Percentiles rank a stretch among this genome's conserved stretches.
phyloP scores from a whole-genome alignment of 176 grass and related monocot genomes.

The Carex scoparia region DNA sequence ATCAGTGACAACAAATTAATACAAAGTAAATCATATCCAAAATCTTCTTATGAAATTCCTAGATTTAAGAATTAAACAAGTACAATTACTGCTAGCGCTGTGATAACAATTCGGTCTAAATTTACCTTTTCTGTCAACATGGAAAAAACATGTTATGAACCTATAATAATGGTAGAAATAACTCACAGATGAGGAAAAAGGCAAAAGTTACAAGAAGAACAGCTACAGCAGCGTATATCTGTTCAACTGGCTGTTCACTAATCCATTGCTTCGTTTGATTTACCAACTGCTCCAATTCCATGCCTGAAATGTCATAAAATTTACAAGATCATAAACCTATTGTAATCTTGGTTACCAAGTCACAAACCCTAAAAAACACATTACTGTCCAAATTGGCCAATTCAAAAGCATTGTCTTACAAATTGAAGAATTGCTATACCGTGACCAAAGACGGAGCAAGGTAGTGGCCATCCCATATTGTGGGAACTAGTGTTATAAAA shows the following conservation, averaged over 20 bases:
- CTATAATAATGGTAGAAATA: not conserved
- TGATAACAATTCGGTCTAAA: not conserved
- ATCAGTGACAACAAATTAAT: not conserved
- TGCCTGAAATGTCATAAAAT: not conserved
- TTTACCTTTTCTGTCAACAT: not conserved
- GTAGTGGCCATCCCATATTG: too few relatives aligned
- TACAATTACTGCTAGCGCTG: not conserved
- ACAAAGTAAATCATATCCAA: not conserved
- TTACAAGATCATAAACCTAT: not conserved
- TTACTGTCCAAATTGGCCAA: not conserved
- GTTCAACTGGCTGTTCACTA: constrained; percentile 62
- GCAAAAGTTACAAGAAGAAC: constrained; percentile 48
- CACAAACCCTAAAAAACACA: not conserved
- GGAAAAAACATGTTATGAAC: not conserved
- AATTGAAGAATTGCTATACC: too few relatives aligned
- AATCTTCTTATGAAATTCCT: not conserved
- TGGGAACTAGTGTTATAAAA: too few relatives aligned
- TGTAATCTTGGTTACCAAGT: not conserved
- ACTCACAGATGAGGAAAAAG: constrained; percentile 27
- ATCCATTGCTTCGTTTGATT: constrained; percentile 59
- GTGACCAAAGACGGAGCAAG: too few relatives aligned
- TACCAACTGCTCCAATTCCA: constrained; percentile 50
- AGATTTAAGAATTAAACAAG: not conserved
- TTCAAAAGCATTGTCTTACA: not conserved
- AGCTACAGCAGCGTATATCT: constrained; percentile 65